Evolutionary conservation across 352 stramenopile species (phyloP), one percentile per base, ranked within the genome.

Genomic region (Bremia lactucae): DNA sequence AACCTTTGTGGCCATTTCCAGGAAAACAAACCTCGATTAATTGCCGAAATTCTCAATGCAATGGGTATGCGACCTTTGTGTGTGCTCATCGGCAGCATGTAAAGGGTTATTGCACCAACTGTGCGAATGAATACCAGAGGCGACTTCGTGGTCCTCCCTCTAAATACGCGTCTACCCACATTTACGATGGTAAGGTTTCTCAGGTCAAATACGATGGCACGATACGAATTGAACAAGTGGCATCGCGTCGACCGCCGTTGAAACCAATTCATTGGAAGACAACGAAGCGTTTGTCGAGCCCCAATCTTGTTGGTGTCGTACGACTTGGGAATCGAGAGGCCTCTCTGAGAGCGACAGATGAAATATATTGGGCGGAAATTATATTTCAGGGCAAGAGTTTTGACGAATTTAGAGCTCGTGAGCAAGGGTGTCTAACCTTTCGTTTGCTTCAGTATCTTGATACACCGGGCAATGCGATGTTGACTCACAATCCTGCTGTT

Each of bases 221-320:
- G 2, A 49, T 91, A 34, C 80, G 67, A 18, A 43, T 94, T 15
- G 46, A 67, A 7, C 54, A 85, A 7, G 52, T 92, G 6, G 47
- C 49, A 16, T 87, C 70, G 9, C 65, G 79, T 2, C 72, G 72
- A 15, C 72, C 71, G 4, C 79, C 76, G 4, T n/a, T 61, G 33
- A 65, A 49, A 6, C 35, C 46, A 0, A 83, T 92, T 40, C 79
- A 94, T 20, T 94, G 79, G 82, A 66, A 65, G 36, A 92, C 68
- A 2, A 94, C 82, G 1, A 85, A 81, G 36, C 65, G 82, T 1
- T 48, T 94, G 0, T 68, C 73, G 19, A 77, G 64, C 25, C 73
- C 82, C 5, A 94, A 92, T 42, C 52, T 94, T n/a, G 68, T 94
- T 1, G 82, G 79, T 8, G 47, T 94, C 36, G 73, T 94, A 15